Conservation (phyloP, 2,329 filamentous ascomycete species). For the Alternaria brassicae region DNA sequence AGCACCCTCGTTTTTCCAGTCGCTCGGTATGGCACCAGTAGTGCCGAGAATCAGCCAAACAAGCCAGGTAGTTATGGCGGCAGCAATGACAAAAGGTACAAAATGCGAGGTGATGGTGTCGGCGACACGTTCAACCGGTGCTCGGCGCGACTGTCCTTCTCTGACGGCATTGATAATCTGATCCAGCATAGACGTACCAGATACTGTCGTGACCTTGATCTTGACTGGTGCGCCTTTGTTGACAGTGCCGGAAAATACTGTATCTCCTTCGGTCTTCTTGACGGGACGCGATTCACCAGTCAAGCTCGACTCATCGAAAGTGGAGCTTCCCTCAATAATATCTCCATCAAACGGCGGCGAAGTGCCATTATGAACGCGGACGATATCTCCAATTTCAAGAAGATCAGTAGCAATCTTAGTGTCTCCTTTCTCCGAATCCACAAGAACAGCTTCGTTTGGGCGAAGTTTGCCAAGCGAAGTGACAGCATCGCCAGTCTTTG, state of each 20-base stretch:
- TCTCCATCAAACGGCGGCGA: constrained; percentile 85
- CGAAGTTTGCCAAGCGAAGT: constrained; percentile 78
- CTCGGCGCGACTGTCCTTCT: constrained; percentile 77
- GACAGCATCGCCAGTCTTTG: constrained; percentile 86
- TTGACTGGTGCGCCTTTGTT: constrained; percentile 72
- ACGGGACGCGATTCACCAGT: constrained; percentile 78
- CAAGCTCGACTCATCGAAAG: constrained; percentile 89
- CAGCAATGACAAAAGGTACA: constrained; percentile 73
- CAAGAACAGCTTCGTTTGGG: constrained; percentile 76
- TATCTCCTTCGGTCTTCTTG: constrained; percentile 67
- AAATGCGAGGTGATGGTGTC: constrained; percentile 78
- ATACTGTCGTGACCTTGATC: constrained; percentile 68
- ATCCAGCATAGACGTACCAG: constrained; percentile 78
- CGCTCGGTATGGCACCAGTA: constrained; percentile 62
- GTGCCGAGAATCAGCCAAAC: constrained; percentile 73
- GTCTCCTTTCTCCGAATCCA: constrained; percentile 56
- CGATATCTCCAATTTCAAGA: constrained; percentile 62
- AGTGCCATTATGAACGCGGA: constrained; percentile 77
- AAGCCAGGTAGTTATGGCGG: constrained; percentile 75
- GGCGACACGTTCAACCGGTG: constrained; percentile 77
- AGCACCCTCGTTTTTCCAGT: constrained; percentile 61
- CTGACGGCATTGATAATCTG: constrained; percentile 79
- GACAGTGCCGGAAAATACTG: constrained; percentile 75
- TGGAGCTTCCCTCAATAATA: constrained; percentile 63
- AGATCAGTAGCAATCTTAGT: constrained; percentile 68